Percentiles rank a stretch among this genome's conserved stretches.
These are phyloP conservation scores for Lipomyces anomalus DNA, from an alignment of 805 yeast species.

Conservation along the genomic window DNA sequence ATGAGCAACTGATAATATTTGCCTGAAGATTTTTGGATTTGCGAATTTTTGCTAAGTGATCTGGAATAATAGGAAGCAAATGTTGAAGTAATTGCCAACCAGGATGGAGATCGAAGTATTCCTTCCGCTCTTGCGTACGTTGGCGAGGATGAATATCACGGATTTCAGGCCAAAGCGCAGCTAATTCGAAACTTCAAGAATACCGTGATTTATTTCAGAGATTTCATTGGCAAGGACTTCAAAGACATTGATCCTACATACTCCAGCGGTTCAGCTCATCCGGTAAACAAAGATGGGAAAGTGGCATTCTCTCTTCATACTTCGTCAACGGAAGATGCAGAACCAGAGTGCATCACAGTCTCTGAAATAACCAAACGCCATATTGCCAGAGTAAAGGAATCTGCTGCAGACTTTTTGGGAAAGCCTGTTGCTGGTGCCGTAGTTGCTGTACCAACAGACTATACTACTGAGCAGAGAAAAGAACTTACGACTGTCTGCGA, in stretches of 20 bases:
- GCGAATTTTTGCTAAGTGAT: neutral
- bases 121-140: conserved; percentile 89
- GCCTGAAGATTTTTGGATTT: neutral
- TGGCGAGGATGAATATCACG: conserved; percentile 94
- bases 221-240: conserved; percentile 73
- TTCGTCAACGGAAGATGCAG: conserved; percentile 40
- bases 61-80: conserved; percentile 77
- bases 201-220: conserved; percentile 90
- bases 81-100: conserved; percentile 96
- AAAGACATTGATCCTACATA: conserved; percentile 62
- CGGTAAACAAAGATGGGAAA: conserved; percentile 40
- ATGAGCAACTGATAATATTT: no score
- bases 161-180: conserved; percentile 92
- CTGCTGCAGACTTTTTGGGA: conserved; percentile 93
- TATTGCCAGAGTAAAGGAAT: conserved; percentile 68
- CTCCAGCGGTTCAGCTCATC: conserved; percentile 61
- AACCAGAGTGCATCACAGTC: conserved; percentile 54
- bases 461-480: conserved; percentile 63
- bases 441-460: conserved; percentile 85
- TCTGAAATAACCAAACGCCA: conserved; percentile 82
- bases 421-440: conserved; percentile 73
- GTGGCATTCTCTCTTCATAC: conserved; percentile 17
- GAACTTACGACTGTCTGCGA: conserved; percentile 57
- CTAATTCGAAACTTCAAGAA: conserved; percentile 80
- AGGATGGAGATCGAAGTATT: conserved; percentile 96